These are phyloP conservation scores for Harringtonia lauricola DNA, from an alignment of 2,329 filamentous ascomycete genomes.

Conservation along the genomic window DNA sequence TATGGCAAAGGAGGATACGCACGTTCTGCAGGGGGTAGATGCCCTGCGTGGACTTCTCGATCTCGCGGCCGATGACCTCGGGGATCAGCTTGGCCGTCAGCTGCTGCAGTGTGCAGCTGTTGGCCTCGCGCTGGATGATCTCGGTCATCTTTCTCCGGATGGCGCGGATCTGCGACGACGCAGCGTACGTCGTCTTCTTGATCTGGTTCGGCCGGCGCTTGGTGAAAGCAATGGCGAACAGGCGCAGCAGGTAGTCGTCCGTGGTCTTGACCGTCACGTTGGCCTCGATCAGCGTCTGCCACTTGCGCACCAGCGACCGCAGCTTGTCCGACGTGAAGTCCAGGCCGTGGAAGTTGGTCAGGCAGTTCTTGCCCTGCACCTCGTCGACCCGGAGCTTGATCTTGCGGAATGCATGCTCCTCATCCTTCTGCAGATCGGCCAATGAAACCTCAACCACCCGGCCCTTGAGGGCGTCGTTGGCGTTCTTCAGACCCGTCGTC, in stretches of 20 bases:
- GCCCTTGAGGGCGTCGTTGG: constrained; percentile 97
- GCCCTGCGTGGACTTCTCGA: constrained; percentile 98
- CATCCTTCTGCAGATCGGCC: constrained; percentile 98
- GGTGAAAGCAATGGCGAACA: constrained; percentile 99
- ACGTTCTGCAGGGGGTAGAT: constrained; percentile 99
- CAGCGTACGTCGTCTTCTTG: constrained; percentile 99
- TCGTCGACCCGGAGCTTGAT: constrained; percentile 98
- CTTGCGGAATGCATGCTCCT: constrained; percentile 99
- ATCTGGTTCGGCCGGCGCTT: constrained; percentile 99
- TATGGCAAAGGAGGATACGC: constrained; percentile 22
- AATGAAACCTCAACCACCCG: constrained; percentile 98
- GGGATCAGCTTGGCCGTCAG: constrained; percentile 98
- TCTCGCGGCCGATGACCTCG: constrained; percentile 98
- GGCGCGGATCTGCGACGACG: constrained; percentile 89
- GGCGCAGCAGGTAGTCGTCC: constrained; percentile 97
- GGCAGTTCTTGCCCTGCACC: constrained; percentile 99
- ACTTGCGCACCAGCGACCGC: constrained; percentile 97
- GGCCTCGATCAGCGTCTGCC: constrained; percentile 98
- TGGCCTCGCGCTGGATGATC: constrained; percentile 94
- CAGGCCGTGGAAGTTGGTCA: constrained; percentile 99
- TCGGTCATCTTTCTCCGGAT: constrained; percentile 99
- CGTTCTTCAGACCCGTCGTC: constrained; percentile 99
- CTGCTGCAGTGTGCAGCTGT: constrained; percentile 88
- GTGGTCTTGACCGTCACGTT: constrained; percentile 99
- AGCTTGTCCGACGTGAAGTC: constrained; percentile 99